These are phyloP conservation scores for Rubia tinctorum DNA, from an alignment of 305 asterid genomes.

Conservation along the genomic window DNA sequence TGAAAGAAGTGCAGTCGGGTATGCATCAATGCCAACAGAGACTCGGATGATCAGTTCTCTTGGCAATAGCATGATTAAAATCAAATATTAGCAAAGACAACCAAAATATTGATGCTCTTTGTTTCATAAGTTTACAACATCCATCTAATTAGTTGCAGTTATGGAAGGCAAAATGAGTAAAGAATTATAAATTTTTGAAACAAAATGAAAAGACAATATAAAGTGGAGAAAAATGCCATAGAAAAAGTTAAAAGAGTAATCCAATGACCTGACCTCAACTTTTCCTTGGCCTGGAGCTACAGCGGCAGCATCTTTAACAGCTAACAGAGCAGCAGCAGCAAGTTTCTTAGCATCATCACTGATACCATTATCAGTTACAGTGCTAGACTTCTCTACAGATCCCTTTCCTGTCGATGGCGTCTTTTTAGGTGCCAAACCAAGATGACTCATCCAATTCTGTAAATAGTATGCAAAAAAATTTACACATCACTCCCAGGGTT, in stretches of 20 bases:
- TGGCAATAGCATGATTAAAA: not conserved
- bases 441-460: not conserved
- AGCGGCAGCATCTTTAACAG: slow-evolving; percentile 65
- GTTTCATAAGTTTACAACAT: not conserved
- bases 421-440: no score
- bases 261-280: slow-evolving; percentile 53
- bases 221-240: not conserved
- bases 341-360: slow-evolving; percentile 64
- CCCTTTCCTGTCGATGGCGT: slow-evolving; percentile 8
- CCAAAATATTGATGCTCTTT: not conserved
- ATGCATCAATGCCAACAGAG: not conserved
- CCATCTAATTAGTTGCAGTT: not conserved
- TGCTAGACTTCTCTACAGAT: slow-evolving; percentile 17
- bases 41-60: not conserved
- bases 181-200: no score
- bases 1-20: not conserved
- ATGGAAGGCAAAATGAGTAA: not conserved
- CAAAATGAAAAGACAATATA: not conserved
- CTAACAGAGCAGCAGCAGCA: slow-evolving; percentile 94
- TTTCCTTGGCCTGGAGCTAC: slow-evolving; percentile 69
- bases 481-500: not conserved
- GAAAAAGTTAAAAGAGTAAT: slow-evolving; percentile 9
- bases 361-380: slow-evolving; percentile 30
- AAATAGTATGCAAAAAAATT: slow-evolving; percentile 8
- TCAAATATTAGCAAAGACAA: not conserved